Evolutionary conservation across 1,284 basidiomycete genomes (phyloP), one percentile per base, ranked within the genome.

Genomic region (Lignosus rhinocerotis): DNA sequence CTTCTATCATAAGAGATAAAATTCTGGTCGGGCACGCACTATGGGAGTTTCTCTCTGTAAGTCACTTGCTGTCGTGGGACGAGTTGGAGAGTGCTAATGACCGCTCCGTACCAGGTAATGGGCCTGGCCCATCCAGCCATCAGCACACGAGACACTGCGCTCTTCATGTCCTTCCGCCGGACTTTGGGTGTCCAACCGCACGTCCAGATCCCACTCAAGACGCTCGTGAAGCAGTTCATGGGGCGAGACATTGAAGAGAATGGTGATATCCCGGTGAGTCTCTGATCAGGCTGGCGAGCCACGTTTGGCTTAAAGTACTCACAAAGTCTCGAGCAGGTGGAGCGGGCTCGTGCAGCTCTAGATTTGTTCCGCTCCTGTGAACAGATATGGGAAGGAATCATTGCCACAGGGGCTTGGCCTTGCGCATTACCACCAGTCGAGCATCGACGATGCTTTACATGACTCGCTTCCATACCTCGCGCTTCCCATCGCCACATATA

Each of bases 291-390:
- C 34, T 45, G 19, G 44, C 32, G 53, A 52, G 34, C 14, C n/a
- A 34, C 14, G 33, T 51, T 45, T 33, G 44, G 43, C 50, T 43
- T 41, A 38, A 38, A 30, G 45, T 54, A 49, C 59, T 64, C 52
- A 64, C 59, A 39, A 48, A 52, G 62, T 38, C 59, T 61, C 55
- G 62, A 64, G 62, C 59, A 86, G 83, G 66, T 82, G 39, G 83
- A 85, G 69, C 69, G 77, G 55, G 81, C 81, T 31, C 77, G 82
- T 5, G 81, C 81, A 31, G 72, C 77, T 7, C 74, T 85, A 51
- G 82, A 85, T 67, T 67, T 85, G n/a, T 85, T 82, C 71, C 76
- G 83, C 17, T 83, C 78, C 6, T 80, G 74, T 56, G 78, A 84
- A 64, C 72, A 75, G 33, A 61, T 74, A 21, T 85, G 83, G 74